phyloP scores from a whole-genome alignment of 106 monocot species.

The Phalaenopsis equestris region DNA sequence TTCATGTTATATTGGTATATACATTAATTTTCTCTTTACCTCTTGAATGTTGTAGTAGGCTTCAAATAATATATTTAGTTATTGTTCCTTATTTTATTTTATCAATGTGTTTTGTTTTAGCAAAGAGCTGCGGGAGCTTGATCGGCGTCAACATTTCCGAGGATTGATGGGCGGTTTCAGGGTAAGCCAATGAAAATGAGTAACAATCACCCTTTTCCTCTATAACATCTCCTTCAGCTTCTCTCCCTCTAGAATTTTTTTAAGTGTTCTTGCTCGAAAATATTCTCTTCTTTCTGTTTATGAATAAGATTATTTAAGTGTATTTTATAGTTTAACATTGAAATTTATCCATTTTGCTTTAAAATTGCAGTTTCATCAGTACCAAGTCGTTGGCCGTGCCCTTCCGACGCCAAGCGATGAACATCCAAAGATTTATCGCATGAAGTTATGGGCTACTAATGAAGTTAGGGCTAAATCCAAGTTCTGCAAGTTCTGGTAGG shows the following conservation, averaged over 20 bases:
- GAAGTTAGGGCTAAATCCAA: constrained; percentile 89
- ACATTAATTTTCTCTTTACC: no score
- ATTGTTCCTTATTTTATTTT: no score
- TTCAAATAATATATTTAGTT: no score
- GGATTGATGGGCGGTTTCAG: not conserved
- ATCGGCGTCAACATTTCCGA: no score
- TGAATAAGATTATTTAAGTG: not conserved
- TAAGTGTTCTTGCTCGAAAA: not conserved
- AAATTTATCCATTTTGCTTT: not conserved
- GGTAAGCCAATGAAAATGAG: not conserved
- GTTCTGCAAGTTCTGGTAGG: constrained; percentile 87
- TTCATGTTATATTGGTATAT: no score
- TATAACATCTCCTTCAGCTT: not conserved
- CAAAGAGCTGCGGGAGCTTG: no score
- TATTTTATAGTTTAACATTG: not conserved
- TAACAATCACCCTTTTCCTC: not conserved
- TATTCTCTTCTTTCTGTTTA: not conserved
- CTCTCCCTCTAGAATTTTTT: not conserved
- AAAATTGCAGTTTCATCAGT: constrained; percentile 75
- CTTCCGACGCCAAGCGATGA: constrained; percentile 60
- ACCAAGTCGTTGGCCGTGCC: constrained; percentile 80
- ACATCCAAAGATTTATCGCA: constrained; percentile 79
- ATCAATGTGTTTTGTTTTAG: no score
- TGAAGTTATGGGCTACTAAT: constrained; percentile 96
- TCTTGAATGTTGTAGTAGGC: no score